Percentiles rank a stretch among this genome's conserved stretches.
These are phyloP conservation scores for Coffea humblotiana DNA, from an alignment of 305 asterid species.

Conservation along the genomic window DNA sequence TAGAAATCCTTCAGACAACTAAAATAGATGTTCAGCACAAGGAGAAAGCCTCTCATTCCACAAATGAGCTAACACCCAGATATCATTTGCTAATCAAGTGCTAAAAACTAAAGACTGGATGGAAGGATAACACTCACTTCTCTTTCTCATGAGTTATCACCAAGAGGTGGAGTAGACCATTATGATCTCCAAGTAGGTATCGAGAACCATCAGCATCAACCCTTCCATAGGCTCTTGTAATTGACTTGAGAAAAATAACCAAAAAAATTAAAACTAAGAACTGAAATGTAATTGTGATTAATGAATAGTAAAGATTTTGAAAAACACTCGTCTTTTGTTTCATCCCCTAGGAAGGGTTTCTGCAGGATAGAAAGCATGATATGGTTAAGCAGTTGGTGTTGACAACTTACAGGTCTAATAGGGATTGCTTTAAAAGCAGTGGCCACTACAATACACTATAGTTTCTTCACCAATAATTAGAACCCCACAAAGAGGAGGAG, in stretches of 20 bases:
- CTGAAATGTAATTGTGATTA: not conserved
- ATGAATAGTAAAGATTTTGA: conserved; percentile 3
- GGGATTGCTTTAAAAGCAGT: conserved; percentile 89
- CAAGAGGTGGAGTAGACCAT: conserved; percentile 83
- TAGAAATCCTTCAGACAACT: conserved; percentile 23
- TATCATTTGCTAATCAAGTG: not conserved
- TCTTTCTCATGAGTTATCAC: conserved; percentile 95
- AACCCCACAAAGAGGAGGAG: conserved; percentile 97
- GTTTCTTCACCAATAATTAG: conserved; percentile 97
- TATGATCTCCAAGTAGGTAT: conserved; percentile 91
- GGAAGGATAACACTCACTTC: conserved; percentile 51
- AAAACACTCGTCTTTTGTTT: not conserved
- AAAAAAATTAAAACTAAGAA: conserved; percentile 17
- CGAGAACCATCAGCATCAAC: conserved; percentile 98
- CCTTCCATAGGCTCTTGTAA: conserved; percentile 93
- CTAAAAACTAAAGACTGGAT: not conserved
- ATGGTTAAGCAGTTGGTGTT: conserved; percentile 2
- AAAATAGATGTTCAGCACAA: conserved; percentile 3
- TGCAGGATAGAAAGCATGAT: not conserved
- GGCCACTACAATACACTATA: conserved; percentile 94
- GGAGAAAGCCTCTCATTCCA: not conserved
- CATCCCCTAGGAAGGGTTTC: not conserved
- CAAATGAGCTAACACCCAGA: not conserved
- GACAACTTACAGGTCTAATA: conserved; percentile 78
- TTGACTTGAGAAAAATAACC: conserved; percentile 48